Base-by-base conservation (phyloP, 2,329 filamentous ascomycete species). In the Clarireedia sp. region DNA sequence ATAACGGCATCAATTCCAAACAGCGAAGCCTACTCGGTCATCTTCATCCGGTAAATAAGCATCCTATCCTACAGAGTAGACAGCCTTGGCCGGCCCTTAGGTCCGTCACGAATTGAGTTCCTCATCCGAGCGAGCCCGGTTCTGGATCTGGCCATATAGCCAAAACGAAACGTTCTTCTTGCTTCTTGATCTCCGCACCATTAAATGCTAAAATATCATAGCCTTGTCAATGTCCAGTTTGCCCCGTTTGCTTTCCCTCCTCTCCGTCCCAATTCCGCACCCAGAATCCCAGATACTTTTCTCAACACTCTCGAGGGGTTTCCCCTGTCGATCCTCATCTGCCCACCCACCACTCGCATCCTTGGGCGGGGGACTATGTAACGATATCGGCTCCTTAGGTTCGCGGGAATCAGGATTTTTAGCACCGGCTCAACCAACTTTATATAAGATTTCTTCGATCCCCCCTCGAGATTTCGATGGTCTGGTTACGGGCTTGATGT, bases 191-290 rank as follows among this genome's bases (percentile, higher is more conserved):
- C n/a, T n/a, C n/a, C n/a, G n/a, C n/a, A n/a, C n/a, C n/a, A n/a
- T n/a, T n/a, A n/a, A n/a, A n/a, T n/a, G 24, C 16, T 24, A 53
- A 19, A 16, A 12, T 46, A 21, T 54, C 29, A 54, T 29, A 54
- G 51, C 44, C 51, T 54, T 54, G 51, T 54, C 51, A 17, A 41
- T 54, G 51, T 54, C 51, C 14, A 41, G 33, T 48, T 48, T 48
- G 36, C 51, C 48, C 23, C 43, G 23, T 48, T 40, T 54, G 43
- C 47, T 54, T 40, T 40, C 16, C n/a, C 9, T 17, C 24, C n/a
- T n/a, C n/a, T n/a, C n/a, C 24, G 24, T 26, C 24, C 24, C 24
- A 26, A 7, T 26, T 26, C 24, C 24, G 8, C 5, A 41, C 19
- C n/a, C 21, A 19, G 1, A 16, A 16, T 7, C 26, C 10, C 17